phyloP scores from a whole-genome alignment of 768 basidiomycete genomes.

The Phaeotremella fagi region DNA sequence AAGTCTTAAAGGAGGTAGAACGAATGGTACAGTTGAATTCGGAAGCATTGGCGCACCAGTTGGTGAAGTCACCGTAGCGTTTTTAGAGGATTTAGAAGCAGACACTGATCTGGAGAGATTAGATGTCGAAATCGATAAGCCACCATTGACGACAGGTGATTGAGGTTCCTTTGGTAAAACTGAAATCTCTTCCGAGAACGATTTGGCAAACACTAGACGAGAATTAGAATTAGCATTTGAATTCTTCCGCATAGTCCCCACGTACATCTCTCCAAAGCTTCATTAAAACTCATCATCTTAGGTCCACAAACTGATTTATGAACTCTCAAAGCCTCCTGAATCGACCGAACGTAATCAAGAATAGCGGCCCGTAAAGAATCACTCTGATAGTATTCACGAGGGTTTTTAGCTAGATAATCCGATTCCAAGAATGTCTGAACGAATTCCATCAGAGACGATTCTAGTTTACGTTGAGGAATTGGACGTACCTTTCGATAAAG shows the following conservation, averaged over 20 bases:
- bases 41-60: neutral
- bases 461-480: neutral
- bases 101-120: neutral
- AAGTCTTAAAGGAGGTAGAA: conserved; percentile 23
- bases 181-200: conserved; percentile 31
- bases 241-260: conserved; percentile 2
- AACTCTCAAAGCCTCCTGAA: conserved; percentile 76
- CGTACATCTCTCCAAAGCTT: conserved; percentile 62
- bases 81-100: conserved; percentile 1
- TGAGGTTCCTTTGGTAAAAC: conserved; percentile 14
- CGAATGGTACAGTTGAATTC: conserved; percentile 6
- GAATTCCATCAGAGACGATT: conserved; percentile 1
- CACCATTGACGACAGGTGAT: neutral
- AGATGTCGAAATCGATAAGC: conserved; percentile 1
- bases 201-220: conserved; percentile 31
- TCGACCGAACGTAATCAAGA: conserved; percentile 60
- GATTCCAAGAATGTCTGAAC: conserved; percentile 61
- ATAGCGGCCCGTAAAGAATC: conserved; percentile 69
- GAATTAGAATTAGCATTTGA: too few species aligned
- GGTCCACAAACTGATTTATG: conserved; percentile 76
- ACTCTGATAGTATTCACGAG: conserved; percentile 66
- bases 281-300: conserved; percentile 90
- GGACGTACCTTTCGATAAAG: conserved; percentile 59
- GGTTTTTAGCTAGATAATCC: conserved; percentile 63
- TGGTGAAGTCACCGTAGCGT: neutral